These are phyloP conservation scores for Clitoria ternatea DNA, from an alignment of 306 rosid genomes.

Conservation along the genomic window DNA sequence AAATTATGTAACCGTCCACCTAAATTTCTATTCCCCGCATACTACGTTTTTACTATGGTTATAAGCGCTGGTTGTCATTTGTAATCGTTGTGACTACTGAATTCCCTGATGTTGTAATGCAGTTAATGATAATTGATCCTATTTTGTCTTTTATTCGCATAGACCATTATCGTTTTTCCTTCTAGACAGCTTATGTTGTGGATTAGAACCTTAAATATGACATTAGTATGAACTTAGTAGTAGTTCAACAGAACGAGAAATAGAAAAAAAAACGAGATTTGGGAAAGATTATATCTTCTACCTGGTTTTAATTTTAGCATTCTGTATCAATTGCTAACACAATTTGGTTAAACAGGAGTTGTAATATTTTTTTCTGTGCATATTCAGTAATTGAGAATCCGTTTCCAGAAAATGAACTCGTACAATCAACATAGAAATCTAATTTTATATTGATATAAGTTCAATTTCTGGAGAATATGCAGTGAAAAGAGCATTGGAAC, in stretches of 20 bases:
- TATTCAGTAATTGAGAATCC: too few species aligned
- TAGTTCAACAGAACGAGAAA: too few species aligned
- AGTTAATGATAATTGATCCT: neutral
- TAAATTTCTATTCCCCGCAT: neutral
- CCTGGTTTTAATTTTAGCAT: neutral
- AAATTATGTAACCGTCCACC: conserved; percentile 23
- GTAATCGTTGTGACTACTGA: neutral
- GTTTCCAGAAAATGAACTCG: neutral
- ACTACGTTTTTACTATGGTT: neutral
- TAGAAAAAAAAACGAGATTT: too few species aligned
- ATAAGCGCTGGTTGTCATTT: neutral
- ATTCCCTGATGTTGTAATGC: neutral
- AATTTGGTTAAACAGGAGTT: neutral
- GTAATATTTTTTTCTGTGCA: neutral
- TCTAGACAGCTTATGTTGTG: neutral
- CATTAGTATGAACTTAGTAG: neutral
- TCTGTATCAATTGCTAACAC: neutral
- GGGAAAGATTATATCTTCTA: neutral
- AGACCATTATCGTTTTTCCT: neutral
- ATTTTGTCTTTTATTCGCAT: neutral
- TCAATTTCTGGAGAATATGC: too few species aligned
- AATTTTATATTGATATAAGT: too few species aligned
- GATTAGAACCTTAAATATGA: neutral
- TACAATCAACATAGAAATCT: too few species aligned
- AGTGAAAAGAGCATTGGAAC: too few species aligned